Conservation (phyloP, 2,329 filamentous ascomycete genomes). For the Xylariaceae sp. region DNA sequence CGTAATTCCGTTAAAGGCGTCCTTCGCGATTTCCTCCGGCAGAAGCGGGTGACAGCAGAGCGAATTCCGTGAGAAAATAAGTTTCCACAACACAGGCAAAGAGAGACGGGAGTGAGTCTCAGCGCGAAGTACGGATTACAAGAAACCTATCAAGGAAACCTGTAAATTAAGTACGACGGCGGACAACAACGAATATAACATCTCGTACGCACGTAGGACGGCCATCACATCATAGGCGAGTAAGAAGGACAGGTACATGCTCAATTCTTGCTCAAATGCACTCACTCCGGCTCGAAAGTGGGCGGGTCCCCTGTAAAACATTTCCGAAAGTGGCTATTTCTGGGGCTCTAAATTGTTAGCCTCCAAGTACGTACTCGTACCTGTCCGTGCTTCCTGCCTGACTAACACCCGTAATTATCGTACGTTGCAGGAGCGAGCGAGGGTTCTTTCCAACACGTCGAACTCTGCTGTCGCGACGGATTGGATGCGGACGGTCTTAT, state of each 20-base stretch:
- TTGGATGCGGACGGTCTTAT: no score
- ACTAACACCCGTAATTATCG: neutral
- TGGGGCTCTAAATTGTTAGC: neutral
- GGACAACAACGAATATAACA: neutral
- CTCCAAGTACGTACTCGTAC: neutral
- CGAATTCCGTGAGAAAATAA: no score
- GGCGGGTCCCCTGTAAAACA: neutral
- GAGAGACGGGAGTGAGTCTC: no score
- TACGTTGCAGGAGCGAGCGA: no score
- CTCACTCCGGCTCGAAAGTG: neutral
- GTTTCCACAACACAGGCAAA: no score
- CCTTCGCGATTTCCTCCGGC: no score
- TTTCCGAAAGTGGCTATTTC: neutral
- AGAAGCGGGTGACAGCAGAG: no score
- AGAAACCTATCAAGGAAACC: neutral
- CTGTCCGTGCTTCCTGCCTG: neutral
- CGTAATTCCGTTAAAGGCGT: no score
- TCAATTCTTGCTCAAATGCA: slow-evolving; percentile 1
- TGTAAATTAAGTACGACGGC: neutral
- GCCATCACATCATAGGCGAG: neutral
- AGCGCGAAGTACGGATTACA: no score
- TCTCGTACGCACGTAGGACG: neutral
- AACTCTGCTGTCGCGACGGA: no score
- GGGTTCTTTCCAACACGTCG: no score
- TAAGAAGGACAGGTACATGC: neutral